Percentiles rank a stretch among this genome's conserved stretches.
These are phyloP conservation scores for Rhizopogon sp. DNA, from an alignment of 768 basidiomycete species.

Conservation along the genomic window DNA sequence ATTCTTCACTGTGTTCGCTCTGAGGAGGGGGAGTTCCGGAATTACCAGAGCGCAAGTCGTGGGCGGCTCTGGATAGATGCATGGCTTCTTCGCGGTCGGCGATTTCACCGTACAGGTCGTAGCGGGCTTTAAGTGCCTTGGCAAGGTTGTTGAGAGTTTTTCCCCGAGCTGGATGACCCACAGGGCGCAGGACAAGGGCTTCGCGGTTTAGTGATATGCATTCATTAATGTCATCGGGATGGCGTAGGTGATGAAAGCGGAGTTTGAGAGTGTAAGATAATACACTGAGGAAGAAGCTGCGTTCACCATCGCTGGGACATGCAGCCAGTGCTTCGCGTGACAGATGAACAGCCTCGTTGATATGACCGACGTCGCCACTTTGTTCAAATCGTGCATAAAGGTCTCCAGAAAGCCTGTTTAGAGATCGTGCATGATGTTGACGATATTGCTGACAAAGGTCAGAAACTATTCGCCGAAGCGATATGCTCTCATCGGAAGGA, in stretches of 20 bases:
- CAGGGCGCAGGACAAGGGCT: slow-evolving; percentile 21
- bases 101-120: slow-evolving; percentile 11
- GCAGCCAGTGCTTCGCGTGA: background rate
- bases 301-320: slow-evolving; percentile 15
- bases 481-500: background rate
- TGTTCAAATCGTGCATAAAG: background rate
- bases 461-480: background rate
- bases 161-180: slow-evolving; percentile 18
- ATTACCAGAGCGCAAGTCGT: slow-evolving; percentile 12
- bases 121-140: slow-evolving; percentile 10
- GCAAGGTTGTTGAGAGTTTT: slow-evolving; percentile 11
- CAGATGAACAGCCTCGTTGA: background rate
- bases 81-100: slow-evolving; percentile 23
- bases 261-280: background rate
- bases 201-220: slow-evolving; percentile 21
- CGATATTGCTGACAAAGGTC: background rate
- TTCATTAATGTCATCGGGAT: background rate
- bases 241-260: background rate
- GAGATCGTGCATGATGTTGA: background rate
- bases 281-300: background rate
- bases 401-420: background rate
- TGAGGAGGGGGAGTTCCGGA: too few species aligned
- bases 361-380: background rate
- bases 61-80: slow-evolving; percentile 14
- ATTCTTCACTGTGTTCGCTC: too few species aligned